Conservation (phyloP, 441 rosid genomes). For the Isatis lusitanica region DNA sequence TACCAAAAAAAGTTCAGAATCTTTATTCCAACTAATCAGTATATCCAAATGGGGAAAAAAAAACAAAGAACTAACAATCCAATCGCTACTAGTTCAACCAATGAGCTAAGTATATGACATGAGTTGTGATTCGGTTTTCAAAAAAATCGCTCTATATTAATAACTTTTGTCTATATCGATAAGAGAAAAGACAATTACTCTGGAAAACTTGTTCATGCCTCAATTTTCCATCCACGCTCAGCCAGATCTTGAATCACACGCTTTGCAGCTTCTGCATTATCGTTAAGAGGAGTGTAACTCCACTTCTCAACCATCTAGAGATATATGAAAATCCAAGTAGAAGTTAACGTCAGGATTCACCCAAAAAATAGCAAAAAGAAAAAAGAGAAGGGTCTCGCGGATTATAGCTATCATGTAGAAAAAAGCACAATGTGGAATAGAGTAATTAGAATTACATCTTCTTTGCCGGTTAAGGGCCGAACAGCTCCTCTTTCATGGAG, state of each 20-base stretch:
- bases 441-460: conserved; percentile 48
- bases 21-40: conserved; percentile 23
- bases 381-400: background rate
- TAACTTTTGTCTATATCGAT: background rate
- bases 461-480: conserved; percentile 56
- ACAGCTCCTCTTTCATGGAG: conserved; percentile 54
- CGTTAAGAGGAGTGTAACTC: conserved; percentile 62
- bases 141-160: background rate
- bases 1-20: background rate
- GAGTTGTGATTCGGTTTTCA: background rate
- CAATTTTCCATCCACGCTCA: conserved; percentile 59
- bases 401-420: background rate
- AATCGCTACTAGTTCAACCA: background rate
- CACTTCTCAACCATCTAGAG: conserved; percentile 56
- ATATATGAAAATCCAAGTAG: conserved; percentile 6
- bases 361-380: background rate
- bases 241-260: conserved; percentile 55
- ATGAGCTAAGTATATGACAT: background rate
- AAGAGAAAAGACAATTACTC: conserved; percentile 14
- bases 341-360: background rate
- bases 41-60: background rate
- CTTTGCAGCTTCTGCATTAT: conserved; percentile 55
- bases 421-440: background rate
- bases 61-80: conserved; percentile 10
- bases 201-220: conserved; percentile 25